Conservation (phyloP, 1,284 basidiomycete species). For the Somion occarium region DNA sequence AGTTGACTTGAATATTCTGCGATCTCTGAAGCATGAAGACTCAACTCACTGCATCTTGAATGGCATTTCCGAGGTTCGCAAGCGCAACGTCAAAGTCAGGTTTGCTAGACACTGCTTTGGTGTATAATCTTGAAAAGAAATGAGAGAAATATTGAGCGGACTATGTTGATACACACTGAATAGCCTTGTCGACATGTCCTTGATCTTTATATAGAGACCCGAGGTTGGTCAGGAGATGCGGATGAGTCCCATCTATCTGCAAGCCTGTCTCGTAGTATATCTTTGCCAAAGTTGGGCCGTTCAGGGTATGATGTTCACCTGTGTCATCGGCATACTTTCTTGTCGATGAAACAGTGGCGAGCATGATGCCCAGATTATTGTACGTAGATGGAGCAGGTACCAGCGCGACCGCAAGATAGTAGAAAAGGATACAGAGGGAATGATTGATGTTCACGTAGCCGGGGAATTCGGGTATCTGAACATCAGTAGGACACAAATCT, state of each 20-base stretch:
- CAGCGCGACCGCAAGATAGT: constrained; percentile 53
- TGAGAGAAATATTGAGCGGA: background rate
- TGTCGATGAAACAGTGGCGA: constrained; percentile 39
- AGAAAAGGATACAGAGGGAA: constrained; percentile 46
- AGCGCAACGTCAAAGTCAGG: constrained; percentile 59
- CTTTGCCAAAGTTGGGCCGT: constrained; percentile 40
- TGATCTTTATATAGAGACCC: constrained; percentile 60
- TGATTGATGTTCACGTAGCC: constrained; percentile 39
- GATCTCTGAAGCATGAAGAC: background rate
- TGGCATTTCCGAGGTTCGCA: constrained; percentile 57
- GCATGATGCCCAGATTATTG: constrained; percentile 59
- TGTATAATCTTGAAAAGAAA: constrained; percentile 35
- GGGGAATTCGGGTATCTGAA: constrained; percentile 22
- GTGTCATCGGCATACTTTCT: constrained; percentile 21
- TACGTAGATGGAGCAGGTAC: constrained; percentile 50
- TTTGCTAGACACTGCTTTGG: constrained; percentile 43
- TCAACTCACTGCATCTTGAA: constrained; percentile 45
- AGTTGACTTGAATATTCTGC: constrained; percentile 5
- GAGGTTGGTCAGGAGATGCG: constrained; percentile 57
- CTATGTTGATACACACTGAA: constrained; percentile 33
- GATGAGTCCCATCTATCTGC: constrained; percentile 47
- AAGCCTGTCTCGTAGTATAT: constrained; percentile 53
- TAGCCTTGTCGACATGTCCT: constrained; percentile 45
- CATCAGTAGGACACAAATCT: constrained; percentile 26
- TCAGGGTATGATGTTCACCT: constrained; percentile 25